Conservation (phyloP, 345 rosid species). For the Salix caprea region DNA sequence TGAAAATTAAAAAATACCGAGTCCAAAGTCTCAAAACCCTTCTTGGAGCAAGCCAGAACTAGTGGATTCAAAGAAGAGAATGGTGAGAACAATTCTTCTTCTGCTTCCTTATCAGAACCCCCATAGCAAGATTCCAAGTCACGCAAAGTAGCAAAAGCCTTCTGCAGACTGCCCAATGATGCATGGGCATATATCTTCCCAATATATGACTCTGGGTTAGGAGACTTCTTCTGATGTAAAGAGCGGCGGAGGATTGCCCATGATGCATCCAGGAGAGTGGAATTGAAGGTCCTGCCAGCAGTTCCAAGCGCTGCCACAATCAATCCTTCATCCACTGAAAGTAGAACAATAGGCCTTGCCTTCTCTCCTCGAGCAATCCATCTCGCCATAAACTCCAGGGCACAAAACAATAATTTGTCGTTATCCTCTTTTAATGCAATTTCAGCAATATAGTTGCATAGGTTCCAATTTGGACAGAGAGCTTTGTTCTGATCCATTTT, state of each 20-base stretch:
- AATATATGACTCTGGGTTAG: constrained; percentile 64
- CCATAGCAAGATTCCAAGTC: constrained; percentile 69
- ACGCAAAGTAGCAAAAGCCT: constrained; percentile 59
- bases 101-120: constrained; percentile 32
- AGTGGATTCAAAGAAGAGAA: constrained; percentile 73
- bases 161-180: constrained; percentile 68
- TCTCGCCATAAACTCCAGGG: constrained; percentile 75
- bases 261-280: constrained; percentile 71
- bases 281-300: constrained; percentile 71
- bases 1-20: constrained; percentile 39
- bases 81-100: constrained; percentile 77
- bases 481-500: constrained; percentile 77
- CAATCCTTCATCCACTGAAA: constrained; percentile 83
- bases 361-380: constrained; percentile 78
- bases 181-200: constrained; percentile 80
- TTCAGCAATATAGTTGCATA: constrained; percentile 66
- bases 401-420: constrained; percentile 67
- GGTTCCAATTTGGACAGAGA: constrained; percentile 69
- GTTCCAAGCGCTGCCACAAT: constrained; percentile 71
- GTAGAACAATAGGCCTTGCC: constrained; percentile 51
- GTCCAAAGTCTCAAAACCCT: constrained; percentile 84
- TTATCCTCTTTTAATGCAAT: constrained; percentile 70
- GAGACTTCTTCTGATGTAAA: constrained; percentile 60
- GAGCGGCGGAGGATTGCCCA: constrained; percentile 67
- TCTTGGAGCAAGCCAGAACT: constrained; percentile 79